Evolutionary conservation across 176 grass and related monocot species (phyloP).

Genomic region (Triticum urartu): DNA sequence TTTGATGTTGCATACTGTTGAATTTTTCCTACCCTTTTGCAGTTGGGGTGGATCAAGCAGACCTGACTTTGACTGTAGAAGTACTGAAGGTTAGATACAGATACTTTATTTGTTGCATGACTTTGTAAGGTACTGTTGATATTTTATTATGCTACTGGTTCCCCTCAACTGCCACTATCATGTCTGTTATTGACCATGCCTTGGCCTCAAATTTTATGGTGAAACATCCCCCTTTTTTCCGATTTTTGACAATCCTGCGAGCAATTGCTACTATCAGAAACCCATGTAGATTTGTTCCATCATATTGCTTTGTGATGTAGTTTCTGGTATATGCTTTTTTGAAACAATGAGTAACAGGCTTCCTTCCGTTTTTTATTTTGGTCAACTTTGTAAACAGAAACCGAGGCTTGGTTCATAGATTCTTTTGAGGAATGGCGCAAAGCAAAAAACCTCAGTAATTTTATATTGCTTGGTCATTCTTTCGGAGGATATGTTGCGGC

Average conservation of each 20-base stretch:
- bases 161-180: neutral
- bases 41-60: constrained; percentile 99
- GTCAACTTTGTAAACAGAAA: constrained; percentile 61
- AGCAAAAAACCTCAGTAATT: constrained; percentile 88
- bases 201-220: neutral
- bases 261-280: neutral
- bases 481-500: constrained; percentile 97
- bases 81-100: constrained; percentile 75
- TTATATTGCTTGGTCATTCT: constrained; percentile 96
- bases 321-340: neutral
- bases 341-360: constrained; percentile 5
- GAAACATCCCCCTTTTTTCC: neutral
- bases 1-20: neutral
- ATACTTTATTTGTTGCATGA: neutral
- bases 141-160: neutral
- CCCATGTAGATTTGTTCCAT: neutral
- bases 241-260: neutral
- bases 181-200: neutral
- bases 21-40: constrained; percentile 24
- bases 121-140: neutral
- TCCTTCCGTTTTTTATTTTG: constrained; percentile 20
- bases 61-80: constrained; percentile 97
- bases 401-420: constrained; percentile 97
- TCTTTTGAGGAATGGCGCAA: constrained; percentile 99
- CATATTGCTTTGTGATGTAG: constrained; percentile 6